phyloP scores from a whole-genome alignment of 2,329 filamentous ascomycete species.

The Stemphylium beticola region DNA sequence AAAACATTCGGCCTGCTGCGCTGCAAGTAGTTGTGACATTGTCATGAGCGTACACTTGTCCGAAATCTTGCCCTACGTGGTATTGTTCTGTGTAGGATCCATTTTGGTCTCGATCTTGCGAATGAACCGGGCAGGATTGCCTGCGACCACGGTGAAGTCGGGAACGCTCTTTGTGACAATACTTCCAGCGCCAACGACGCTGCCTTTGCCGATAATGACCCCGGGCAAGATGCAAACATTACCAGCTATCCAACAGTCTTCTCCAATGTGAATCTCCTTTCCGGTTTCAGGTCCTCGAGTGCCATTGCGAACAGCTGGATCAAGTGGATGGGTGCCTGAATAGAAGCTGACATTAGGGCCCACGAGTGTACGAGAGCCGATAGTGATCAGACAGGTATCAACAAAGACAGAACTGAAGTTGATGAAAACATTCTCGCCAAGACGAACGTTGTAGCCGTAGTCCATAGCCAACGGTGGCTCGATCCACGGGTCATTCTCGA shows the following conservation, averaged over 20 bases:
- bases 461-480: constrained; percentile 74
- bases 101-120: constrained; percentile 45
- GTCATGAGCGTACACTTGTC: neutral
- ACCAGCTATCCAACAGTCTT: constrained; percentile 66
- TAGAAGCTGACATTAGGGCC: constrained; percentile 81
- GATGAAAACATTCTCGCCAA: constrained; percentile 75
- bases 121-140: constrained; percentile 72
- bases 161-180: constrained; percentile 81
- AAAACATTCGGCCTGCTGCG: neutral
- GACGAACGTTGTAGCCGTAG: constrained; percentile 76
- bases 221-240: constrained; percentile 70
- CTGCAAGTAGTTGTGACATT: no score
- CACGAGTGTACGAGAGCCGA: constrained; percentile 78
- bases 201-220: constrained; percentile 76
- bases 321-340: constrained; percentile 76
- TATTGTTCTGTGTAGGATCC: constrained; percentile 33
- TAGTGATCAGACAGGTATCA: constrained; percentile 75
- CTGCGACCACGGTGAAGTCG: constrained; percentile 68
- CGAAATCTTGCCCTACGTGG: neutral
- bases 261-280: constrained; percentile 74
- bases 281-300: constrained; percentile 76
- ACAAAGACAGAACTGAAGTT: constrained; percentile 78
- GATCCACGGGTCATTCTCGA: constrained; percentile 71
- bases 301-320: constrained; percentile 76
- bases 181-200: constrained; percentile 78